These are phyloP conservation scores for Lachnellula subtilissima DNA, from an alignment of 2,329 filamentous ascomycete genomes.

Conservation along the genomic window DNA sequence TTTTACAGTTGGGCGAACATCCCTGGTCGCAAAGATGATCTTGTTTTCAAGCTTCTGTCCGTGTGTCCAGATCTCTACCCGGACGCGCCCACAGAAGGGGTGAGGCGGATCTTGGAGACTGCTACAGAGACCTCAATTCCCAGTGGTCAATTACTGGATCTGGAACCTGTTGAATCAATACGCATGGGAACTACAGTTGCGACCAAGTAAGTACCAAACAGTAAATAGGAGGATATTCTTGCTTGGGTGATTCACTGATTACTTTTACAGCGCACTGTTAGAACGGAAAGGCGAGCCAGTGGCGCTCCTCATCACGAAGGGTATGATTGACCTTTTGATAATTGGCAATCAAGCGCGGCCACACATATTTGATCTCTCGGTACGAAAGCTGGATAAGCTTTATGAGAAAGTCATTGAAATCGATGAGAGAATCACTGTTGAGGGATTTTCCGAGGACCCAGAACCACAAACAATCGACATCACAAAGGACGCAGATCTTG, in stretches of 20 bases:
- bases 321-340: constrained; percentile 62
- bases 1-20: constrained; percentile 33
- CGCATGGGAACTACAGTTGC: constrained; percentile 75
- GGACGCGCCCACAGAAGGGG: constrained; percentile 63
- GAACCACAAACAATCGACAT: constrained; percentile 47
- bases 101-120: constrained; percentile 55
- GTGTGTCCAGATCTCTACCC: constrained; percentile 64
- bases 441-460: constrained; percentile 55
- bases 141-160: constrained; percentile 1
- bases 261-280: constrained; percentile 60
- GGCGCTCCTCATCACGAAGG: constrained; percentile 51
- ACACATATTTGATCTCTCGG: constrained; percentile 65
- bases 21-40: constrained; percentile 52
- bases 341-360: constrained; percentile 70
- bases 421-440: constrained; percentile 65
- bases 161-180: constrained; percentile 44
- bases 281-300: constrained; percentile 61
- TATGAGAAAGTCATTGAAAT: constrained; percentile 66
- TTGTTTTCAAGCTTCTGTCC: constrained; percentile 69
- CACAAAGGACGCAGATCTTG: constrained; percentile 57
- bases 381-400: constrained; percentile 60
- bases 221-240: neutral
- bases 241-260: constrained; percentile 48
- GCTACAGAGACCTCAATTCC: constrained; percentile 48
- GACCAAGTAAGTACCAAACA: constrained; percentile 52